phyloP scores from a whole-genome alignment of 2,329 filamentous ascomycete genomes.

The Lasiodiplodia theobromae region DNA sequence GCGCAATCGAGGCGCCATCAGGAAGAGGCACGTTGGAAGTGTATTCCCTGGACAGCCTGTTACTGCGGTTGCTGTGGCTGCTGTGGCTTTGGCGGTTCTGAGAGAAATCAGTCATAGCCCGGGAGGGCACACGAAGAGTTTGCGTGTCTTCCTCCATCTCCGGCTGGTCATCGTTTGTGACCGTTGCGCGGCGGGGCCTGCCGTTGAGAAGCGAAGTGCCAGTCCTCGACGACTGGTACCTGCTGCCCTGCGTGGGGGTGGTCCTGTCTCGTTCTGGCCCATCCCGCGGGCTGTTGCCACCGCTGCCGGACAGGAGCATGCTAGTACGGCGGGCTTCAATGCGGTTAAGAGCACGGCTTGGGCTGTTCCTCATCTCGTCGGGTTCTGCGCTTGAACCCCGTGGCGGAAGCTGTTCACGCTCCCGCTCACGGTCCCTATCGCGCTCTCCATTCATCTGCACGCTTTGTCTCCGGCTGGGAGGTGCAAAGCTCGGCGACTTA shows the following conservation, averaged over 20 bases:
- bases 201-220: constrained; percentile 12
- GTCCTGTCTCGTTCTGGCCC: constrained; percentile 28
- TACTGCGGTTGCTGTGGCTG: constrained; percentile 30
- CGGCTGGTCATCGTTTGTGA: constrained; percentile 35
- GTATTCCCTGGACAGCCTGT: constrained; percentile 43
- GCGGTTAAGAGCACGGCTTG: constrained; percentile 49
- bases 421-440: constrained; percentile 14
- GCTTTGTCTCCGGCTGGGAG: constrained; percentile 24
- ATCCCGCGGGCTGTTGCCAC: constrained; percentile 41
- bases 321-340: constrained; percentile 55
- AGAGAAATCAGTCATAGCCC: constrained; percentile 56
- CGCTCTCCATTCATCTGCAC: constrained; percentile 21
- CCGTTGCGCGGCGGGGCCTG: constrained; percentile 28
- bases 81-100: constrained; percentile 34
- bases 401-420: constrained; percentile 16
- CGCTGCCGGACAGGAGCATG: constrained; percentile 36
- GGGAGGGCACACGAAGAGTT: constrained; percentile 54
- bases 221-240: constrained; percentile 3
- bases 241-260: constrained; percentile 25
- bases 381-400: constrained; percentile 44
- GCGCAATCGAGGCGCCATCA: constrained; percentile 40
- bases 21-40: constrained; percentile 48
- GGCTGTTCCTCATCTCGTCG: constrained; percentile 41
- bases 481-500: constrained; percentile 19
- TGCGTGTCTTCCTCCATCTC: constrained; percentile 47